Evolutionary conservation across 192 early-diverging fungal species (phyloP), one percentile per base, ranked within the genome.

Genomic region (Backusella luteola): DNA sequence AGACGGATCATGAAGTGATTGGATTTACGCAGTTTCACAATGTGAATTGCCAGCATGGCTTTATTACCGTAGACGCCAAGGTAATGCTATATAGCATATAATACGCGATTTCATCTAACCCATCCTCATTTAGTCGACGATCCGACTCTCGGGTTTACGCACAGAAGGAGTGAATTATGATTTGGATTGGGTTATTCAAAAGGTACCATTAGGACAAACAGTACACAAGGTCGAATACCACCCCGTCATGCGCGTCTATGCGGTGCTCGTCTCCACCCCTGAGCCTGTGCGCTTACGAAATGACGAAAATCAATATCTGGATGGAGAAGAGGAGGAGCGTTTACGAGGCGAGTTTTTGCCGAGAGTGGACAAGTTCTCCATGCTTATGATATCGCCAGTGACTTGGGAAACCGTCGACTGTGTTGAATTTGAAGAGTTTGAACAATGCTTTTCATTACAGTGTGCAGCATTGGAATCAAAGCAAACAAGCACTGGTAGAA

Each of bases 351-450:
- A 81, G 6, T 89, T 92, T 77, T 81, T 87, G 4, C 95, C 96
- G 17, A 74, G 76, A 15, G 82, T 88, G 42, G 85, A 90, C 14
- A 81, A 84, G 19, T 96, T 90, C 78, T 88, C 87, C 6, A 71
- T 99, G 41, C 94, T 97, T 66, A 84, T 99, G 59, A 87, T 99
- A 15, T 98, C 97, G 19, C 96, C 97, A 1, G 89, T 96, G 0
- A 96, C 96, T 19, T 98, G 95, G 95, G 96, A 98, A 75, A 96
- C 93, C 14, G 94, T 97, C 0, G 97, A 98, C 76, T 80, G 84
- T 78, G 90, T 87, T 38, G 76, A 75, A 36, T 85, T 99, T 76
- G 90, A 92, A 34, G 90, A 90, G 76, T 90, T 93, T 82, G 97
- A 99, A 80, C 94, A 96, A 73, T 89, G 96, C 23, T 85, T 91